These are phyloP conservation scores for Babesia divergens DNA, from an alignment of 169 alveolate genomes.

Conservation along the genomic window DNA sequence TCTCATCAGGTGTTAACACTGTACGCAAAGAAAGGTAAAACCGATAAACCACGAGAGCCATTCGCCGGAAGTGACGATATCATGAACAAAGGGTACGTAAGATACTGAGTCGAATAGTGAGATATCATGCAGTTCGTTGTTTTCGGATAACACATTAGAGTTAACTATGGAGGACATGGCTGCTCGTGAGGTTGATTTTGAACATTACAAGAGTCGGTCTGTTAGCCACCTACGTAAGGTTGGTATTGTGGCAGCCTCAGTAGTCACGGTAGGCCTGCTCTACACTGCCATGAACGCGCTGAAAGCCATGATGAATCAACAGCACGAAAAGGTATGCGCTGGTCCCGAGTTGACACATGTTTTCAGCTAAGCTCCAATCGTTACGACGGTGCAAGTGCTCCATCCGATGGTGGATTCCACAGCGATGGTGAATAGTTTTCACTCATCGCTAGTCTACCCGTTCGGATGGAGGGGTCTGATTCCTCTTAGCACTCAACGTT, in stretches of 20 bases:
- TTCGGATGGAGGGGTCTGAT: too few species aligned
- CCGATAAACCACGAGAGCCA: conserved; percentile 3
- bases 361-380: conserved; percentile 19
- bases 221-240: background rate
- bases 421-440: background rate
- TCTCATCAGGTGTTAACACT: background rate
- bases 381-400: background rate
- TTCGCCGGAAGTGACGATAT: conserved; percentile 41
- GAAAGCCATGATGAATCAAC: conserved; percentile 25
- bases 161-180: conserved; percentile 36
- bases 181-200: conserved; percentile 35
- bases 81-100: conserved; percentile 19
- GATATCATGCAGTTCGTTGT: conserved; percentile 11
- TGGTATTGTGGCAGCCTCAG: conserved; percentile 25
- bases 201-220: conserved; percentile 14
- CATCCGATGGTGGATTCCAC: background rate
- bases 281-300: conserved; percentile 10
- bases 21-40: background rate
- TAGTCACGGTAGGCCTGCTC: conserved; percentile 34
- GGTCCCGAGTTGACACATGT: background rate
- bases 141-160: conserved; percentile 29
- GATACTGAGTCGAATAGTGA: background rate
- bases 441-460: background rate
- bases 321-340: conserved; percentile 18
- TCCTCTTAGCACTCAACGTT: too few species aligned